phyloP scores from a whole-genome alignment of 2,329 filamentous ascomycete species.

The Hypoxylon rubiginosum region DNA sequence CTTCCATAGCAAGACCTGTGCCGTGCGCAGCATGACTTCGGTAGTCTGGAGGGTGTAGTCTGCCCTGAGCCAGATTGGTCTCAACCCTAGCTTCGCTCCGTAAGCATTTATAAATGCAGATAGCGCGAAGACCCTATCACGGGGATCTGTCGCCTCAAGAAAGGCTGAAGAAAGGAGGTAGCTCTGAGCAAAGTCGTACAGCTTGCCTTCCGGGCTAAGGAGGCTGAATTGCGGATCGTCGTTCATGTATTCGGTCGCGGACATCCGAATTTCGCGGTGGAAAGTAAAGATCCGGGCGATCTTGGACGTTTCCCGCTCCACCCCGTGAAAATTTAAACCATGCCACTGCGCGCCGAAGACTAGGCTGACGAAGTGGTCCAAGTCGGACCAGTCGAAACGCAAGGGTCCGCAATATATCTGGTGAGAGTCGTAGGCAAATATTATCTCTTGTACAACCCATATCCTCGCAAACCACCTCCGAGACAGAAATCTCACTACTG shows the following conservation, averaged over 20 bases:
- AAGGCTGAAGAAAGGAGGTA: slow-evolving; percentile 32
- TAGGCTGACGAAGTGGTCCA: slow-evolving; percentile 33
- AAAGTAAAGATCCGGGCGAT: slow-evolving; percentile 36
- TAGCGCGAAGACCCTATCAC: slow-evolving; percentile 29
- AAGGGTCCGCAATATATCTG: slow-evolving; percentile 32
- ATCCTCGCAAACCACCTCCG: slow-evolving; percentile 33
- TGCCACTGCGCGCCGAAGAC: slow-evolving; percentile 40
- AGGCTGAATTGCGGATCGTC: slow-evolving; percentile 15
- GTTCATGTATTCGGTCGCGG: slow-evolving; percentile 4
- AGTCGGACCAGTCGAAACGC: slow-evolving; percentile 30
- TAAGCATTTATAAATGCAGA: slow-evolving; percentile 33
- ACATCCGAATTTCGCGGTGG: slow-evolving; percentile 31
- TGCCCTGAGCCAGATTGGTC: slow-evolving; percentile 29
- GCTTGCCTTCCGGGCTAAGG: slow-evolving; percentile 26
- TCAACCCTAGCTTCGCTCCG: slow-evolving; percentile 6
- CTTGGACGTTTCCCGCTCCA: slow-evolving; percentile 22
- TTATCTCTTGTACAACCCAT: slow-evolving; percentile 39
- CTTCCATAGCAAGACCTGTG: slow-evolving; percentile 30
- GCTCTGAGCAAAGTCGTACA: slow-evolving; percentile 31
- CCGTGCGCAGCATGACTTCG: slow-evolving; percentile 29
- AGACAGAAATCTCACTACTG: slow-evolving; percentile 30
- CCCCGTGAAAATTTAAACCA: slow-evolving; percentile 28
- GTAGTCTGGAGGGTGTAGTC: slow-evolving; percentile 30
- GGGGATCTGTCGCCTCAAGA: slow-evolving; percentile 29
- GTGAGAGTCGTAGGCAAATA: slow-evolving; percentile 30